A percentile compares a stretch with the other conserved stretches of the same genome.
These are phyloP conservation scores for Fusarium newnesense DNA, from an alignment of 2,329 filamentous ascomycete genomes.

Conservation along the genomic window DNA sequence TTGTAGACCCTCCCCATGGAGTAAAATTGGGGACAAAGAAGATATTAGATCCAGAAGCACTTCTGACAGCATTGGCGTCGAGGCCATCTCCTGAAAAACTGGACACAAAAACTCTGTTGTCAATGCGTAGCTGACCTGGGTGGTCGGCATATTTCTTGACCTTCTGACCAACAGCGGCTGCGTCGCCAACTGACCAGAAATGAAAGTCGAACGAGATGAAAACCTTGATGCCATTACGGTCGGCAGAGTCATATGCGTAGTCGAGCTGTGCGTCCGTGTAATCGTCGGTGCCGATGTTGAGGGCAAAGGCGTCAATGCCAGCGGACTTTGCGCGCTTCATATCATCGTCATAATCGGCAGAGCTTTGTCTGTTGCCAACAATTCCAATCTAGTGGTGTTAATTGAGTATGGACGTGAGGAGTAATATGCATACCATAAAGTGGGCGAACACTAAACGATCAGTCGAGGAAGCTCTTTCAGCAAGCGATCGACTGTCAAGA, in stretches of 20 bases:
- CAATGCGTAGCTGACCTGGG: constrained; percentile 60
- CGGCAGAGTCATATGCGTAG: constrained; percentile 61
- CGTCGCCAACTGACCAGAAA: constrained; percentile 53
- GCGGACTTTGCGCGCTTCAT: constrained; percentile 57
- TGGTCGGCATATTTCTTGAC: constrained; percentile 56
- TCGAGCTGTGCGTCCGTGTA: constrained; percentile 58
- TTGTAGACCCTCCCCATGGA: constrained; percentile 51
- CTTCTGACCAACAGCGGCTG: constrained; percentile 55
- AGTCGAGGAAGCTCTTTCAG: constrained; percentile 19
- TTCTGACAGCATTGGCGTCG: constrained; percentile 53
- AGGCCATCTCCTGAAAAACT: constrained; percentile 62
- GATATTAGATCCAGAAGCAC: constrained; percentile 55
- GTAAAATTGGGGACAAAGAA: constrained; percentile 64
- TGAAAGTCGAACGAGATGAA: constrained; percentile 69
- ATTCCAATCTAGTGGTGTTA: constrained; percentile 53
- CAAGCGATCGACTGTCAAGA: constrained; percentile 4
- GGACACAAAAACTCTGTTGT: constrained; percentile 62
- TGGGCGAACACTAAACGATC: constrained; percentile 33
- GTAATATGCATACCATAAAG: constrained; percentile 18
- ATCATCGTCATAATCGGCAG: constrained; percentile 58
- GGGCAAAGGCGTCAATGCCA: constrained; percentile 60
- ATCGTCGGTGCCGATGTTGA: constrained; percentile 60
- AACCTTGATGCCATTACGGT: constrained; percentile 60
- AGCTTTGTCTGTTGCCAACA: constrained; percentile 53
- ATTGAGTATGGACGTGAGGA: rapidly evolving